phyloP scores from a whole-genome alignment of 345 rosid genomes.

The Lepidium sativum region DNA sequence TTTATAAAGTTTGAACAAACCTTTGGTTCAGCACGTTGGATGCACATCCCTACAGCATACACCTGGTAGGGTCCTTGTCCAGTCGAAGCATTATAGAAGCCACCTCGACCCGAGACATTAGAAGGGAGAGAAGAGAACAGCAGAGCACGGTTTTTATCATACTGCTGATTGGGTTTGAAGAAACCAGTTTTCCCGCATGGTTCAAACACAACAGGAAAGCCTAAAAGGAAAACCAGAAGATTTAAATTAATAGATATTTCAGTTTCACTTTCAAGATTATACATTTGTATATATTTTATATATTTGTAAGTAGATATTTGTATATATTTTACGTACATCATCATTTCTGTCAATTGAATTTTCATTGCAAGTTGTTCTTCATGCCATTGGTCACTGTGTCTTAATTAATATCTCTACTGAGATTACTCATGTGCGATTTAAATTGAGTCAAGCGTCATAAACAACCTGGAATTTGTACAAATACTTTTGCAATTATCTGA shows the following conservation, averaged over 20 bases:
- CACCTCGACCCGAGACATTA: neutral
- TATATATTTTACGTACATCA: neutral
- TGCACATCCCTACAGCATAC: conserved; percentile 8
- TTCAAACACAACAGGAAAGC: neutral
- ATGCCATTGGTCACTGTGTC: neutral
- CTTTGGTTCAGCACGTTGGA: neutral
- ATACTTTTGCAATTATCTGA: neutral
- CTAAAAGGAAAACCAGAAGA: neutral
- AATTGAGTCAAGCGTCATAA: neutral
- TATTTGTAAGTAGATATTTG: neutral
- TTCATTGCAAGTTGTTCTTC: neutral
- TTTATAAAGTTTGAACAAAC: conserved; percentile 22
- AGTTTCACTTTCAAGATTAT: neutral
- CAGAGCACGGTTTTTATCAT: conserved; percentile 13
- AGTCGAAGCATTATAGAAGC: conserved; percentile 3
- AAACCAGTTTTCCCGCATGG: neutral
- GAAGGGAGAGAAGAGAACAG: conserved; percentile 22
- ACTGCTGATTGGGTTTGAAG: conserved; percentile 14
- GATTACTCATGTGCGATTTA: neutral
- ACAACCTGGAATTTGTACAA: neutral
- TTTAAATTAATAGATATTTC: neutral
- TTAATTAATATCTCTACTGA: neutral
- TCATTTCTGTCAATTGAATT: neutral
- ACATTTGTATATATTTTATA: neutral
- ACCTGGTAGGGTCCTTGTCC: neutral